Base-by-base conservation (phyloP, 192 early-diverging fungal genomes). In the Polychytrium aggregatum region DNA sequence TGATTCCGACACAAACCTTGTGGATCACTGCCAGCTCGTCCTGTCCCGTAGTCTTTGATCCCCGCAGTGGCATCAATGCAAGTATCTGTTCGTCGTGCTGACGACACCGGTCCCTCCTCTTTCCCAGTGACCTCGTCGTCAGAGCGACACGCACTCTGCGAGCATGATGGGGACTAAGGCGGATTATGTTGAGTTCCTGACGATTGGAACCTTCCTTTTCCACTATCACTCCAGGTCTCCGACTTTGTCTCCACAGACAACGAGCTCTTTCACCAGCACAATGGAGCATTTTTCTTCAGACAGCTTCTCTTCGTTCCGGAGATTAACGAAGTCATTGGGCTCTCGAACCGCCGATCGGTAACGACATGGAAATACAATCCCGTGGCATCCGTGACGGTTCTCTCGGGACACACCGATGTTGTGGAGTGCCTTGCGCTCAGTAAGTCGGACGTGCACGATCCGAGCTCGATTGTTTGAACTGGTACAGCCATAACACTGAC, bases 311-410 rank as follows among this genome's bases (percentile, higher is more conserved):
- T 61, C 48, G 57, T 77, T 2, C 60, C 70, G 3, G 76, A 79
- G 36, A 52, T 57, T 18, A 68, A 71, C 41, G 62, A 72, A 45
- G 72, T 77, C 0, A 27, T 76, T 14, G 73, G 60, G 16, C 44
- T 68, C 16, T 67, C 76, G 29, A 76, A 52, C 43, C 53, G 68
- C 1, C 34, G 64, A 28, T 44, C 52, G 1, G 47, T 79, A 13
- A 46, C 69, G n/a, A 60, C 74, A 2, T 79, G 76, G 76, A 70
- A 64, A 44, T 71, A 64, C 46, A 77, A 76, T 48, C 54, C 73
- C 3, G 46, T 48, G 20, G 78, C 73, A 14, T 48, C 67, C 13
- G 29, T 72, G 34, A 76, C 73, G 7, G 64, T 74, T 6, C 38
- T 78, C 24, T 56, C 57, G 13, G 76, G 73, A 4, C 67, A 70